A percentile compares a stretch with the other conserved stretches of the same genome.
Conservation (phyloP, 192 early-diverging fungal genomes). For the Entomortierella beljakovae region DNA sequence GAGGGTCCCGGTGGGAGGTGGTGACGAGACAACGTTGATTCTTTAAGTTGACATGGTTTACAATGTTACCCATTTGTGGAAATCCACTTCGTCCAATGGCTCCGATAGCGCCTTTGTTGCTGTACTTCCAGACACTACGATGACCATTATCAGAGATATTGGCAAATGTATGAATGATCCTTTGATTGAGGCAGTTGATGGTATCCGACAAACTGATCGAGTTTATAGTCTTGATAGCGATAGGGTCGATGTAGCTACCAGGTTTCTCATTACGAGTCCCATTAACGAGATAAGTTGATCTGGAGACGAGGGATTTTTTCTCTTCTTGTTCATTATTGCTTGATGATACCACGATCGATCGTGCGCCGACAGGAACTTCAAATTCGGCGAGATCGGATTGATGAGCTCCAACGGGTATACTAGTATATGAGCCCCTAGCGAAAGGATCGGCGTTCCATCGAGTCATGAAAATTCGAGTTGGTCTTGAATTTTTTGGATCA, state of each 20-base stretch:
- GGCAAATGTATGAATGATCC: neutral
- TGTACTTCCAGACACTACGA: neutral
- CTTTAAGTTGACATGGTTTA: neutral
- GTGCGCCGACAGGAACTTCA: slow-evolving; percentile 49
- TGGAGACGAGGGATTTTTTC: too few relatives aligned
- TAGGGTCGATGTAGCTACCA: neutral
- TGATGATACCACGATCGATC: slow-evolving; percentile 6
- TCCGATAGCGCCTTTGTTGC: neutral
- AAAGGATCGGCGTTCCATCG: slow-evolving; percentile 59
- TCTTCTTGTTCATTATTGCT: neutral
- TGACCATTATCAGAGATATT: neutral
- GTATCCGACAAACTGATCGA: neutral
- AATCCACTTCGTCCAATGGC: neutral
- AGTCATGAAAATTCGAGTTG: slow-evolving; percentile 48
- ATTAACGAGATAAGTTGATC: too few relatives aligned
- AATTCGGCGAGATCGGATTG: slow-evolving; percentile 56
- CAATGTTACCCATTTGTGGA: neutral
- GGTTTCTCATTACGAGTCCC: neutral
- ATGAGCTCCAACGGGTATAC: slow-evolving; percentile 53
- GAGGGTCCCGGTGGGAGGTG: neutral
- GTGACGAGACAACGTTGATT: neutral
- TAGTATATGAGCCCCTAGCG: slow-evolving; percentile 59
- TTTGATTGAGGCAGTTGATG: neutral
- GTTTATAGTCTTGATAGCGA: slow-evolving; percentile 2
- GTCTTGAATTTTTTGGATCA: slow-evolving; percentile 8